phyloP scores from a whole-genome alignment of 2,329 filamentous ascomycete genomes.

The Colletotrichum incanum region DNA sequence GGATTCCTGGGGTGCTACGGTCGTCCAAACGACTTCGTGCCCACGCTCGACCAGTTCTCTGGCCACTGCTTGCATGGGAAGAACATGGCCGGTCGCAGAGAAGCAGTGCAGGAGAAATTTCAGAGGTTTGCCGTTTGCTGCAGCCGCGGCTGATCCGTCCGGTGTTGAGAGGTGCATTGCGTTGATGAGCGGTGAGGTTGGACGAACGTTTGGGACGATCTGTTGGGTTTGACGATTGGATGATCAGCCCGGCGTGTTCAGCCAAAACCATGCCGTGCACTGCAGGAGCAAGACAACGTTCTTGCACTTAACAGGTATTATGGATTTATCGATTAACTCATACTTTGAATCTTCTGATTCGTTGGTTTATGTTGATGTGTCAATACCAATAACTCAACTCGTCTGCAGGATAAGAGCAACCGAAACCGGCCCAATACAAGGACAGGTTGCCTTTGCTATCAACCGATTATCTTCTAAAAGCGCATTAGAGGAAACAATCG shows the following conservation, averaged over 20 bases:
- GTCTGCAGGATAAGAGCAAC: constrained; percentile 6
- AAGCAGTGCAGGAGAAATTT: constrained; percentile 58
- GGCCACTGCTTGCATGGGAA: constrained; percentile 58
- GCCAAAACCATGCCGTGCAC: neutral
- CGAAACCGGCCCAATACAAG: constrained; percentile 6
- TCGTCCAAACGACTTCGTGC: constrained; percentile 58
- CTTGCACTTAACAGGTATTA: constrained; percentile 25
- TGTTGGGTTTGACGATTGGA: constrained; percentile 29
- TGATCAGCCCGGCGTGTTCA: constrained; percentile 26
- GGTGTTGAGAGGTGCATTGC: constrained; percentile 32
- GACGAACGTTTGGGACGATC: constrained; percentile 2
- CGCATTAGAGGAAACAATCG: neutral
- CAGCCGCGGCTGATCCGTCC: neutral
- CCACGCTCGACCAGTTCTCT: constrained; percentile 55
- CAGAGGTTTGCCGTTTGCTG: constrained; percentile 40
- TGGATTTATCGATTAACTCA: constrained; percentile 18
- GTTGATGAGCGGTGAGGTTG: neutral
- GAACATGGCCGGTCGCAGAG: constrained; percentile 57
- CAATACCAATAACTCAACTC: neutral
- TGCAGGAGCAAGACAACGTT: neutral
- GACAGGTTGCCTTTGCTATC: constrained; percentile 15
- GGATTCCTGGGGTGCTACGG: constrained; percentile 52
- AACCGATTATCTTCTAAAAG: constrained; percentile 15
- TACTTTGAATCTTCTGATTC: constrained; percentile 32
- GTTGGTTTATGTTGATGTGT: constrained; percentile 1